These are phyloP conservation scores for Solanum corneliomulleri DNA, from an alignment of 257 asterid genomes.

Conservation along the genomic window DNA sequence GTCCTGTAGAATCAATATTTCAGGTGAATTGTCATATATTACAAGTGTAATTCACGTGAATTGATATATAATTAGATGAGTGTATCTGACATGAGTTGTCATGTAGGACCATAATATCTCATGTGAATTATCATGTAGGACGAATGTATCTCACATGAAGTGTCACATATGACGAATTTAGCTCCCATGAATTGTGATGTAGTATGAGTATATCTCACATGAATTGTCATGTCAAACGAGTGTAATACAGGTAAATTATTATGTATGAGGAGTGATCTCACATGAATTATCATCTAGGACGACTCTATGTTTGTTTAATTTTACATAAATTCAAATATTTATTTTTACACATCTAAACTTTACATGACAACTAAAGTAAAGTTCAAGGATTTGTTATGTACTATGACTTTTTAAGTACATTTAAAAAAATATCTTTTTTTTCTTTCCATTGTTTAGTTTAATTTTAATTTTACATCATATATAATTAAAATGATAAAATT, in stretches of 20 bases:
- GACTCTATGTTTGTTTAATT: not conserved
- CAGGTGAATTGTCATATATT: not conserved
- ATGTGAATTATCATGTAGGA: not conserved
- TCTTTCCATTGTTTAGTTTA: not conserved
- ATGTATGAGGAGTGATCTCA: not conserved
- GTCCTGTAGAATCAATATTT: not conserved
- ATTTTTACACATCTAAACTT: not conserved
- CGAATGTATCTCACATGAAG: too few species aligned
- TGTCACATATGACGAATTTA: not conserved
- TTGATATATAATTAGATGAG: not conserved
- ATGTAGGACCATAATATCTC: not conserved
- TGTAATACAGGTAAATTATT: not conserved
- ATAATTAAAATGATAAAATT: not conserved
- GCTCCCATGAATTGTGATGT: not conserved
- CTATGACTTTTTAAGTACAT: not conserved
- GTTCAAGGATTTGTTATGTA: not conserved
- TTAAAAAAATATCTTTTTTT: not conserved
- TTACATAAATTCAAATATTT: not conserved
- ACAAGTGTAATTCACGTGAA: too few species aligned
- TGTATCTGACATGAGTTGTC: not conserved
- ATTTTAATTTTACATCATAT: not conserved
- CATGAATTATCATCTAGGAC: not conserved
- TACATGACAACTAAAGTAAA: not conserved
- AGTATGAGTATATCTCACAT: not conserved
- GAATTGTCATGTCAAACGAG: not conserved